A percentile compares a stretch with the other conserved stretches of the same genome.
These are phyloP conservation scores for Saraca asoca DNA, from an alignment of 331 rosid genomes.

Conservation along the genomic window DNA sequence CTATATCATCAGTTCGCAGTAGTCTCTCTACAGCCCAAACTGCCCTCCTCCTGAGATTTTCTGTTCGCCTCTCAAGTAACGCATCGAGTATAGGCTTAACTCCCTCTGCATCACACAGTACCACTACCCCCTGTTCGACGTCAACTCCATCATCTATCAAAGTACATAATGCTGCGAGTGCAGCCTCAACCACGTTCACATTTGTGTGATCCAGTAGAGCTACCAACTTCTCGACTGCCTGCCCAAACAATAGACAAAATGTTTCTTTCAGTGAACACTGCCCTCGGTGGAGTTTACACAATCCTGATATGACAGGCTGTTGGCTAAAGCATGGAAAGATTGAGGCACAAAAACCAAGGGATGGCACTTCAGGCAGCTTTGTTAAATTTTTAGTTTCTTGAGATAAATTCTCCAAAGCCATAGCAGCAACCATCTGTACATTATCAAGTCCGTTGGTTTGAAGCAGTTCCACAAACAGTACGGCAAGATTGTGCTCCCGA, in stretches of 20 bases:
- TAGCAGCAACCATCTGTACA: constrained; percentile 90
- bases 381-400: constrained; percentile 76
- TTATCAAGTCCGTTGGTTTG: constrained; percentile 88
- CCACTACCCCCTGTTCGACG: constrained; percentile 74
- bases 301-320: constrained; percentile 63
- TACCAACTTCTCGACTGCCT: constrained; percentile 72
- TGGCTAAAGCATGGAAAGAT: constrained; percentile 69
- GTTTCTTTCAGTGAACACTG: constrained; percentile 70
- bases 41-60: constrained; percentile 79
- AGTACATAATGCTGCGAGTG: constrained; percentile 83
- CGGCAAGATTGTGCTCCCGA: constrained; percentile 64
- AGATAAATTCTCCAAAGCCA: constrained; percentile 86
- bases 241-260: constrained; percentile 84
- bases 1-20: constrained; percentile 80
- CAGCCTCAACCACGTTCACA: constrained; percentile 92
- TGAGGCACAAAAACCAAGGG: constrained; percentile 64
- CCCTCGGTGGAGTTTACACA: constrained; percentile 84
- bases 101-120: constrained; percentile 76
- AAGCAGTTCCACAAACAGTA: constrained; percentile 73
- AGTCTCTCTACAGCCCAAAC: constrained; percentile 95
- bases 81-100: constrained; percentile 76
- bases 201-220: constrained; percentile 90
- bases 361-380: constrained; percentile 62
- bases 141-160: constrained; percentile 87
- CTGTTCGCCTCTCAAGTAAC: constrained; percentile 79